Percentiles rank a stretch among this genome's conserved stretches.
Evolutionary conservation across 352 stramenopile genomes (phyloP).

Genomic region (Phytophthora foliorum): DNA sequence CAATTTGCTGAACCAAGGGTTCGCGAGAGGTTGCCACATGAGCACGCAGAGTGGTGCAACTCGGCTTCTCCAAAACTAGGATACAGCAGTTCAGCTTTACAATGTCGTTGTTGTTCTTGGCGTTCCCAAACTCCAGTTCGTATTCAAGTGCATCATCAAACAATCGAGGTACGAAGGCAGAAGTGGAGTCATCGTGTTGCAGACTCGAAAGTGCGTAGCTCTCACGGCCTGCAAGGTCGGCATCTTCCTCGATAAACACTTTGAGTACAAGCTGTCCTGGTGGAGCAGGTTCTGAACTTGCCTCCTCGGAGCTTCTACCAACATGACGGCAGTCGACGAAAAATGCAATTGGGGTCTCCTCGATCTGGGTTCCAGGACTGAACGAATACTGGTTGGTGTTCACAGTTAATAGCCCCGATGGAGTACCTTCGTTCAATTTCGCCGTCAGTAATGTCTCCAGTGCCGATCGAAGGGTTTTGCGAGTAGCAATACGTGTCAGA

Average conservation of each 20-base stretch:
- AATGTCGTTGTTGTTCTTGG: background rate
- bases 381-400: slow-evolving; percentile 48
- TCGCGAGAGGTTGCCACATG: slow-evolving; percentile 38
- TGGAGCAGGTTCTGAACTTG: background rate
- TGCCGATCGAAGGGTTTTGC: slow-evolving; percentile 28
- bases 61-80: slow-evolving; percentile 55
- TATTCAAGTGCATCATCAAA: slow-evolving; percentile 50
- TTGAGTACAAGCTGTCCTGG: slow-evolving; percentile 47
- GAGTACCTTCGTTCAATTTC: background rate
- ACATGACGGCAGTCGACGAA: slow-evolving; percentile 42
- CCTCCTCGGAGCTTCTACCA: background rate
- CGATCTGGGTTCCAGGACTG: slow-evolving; percentile 25
- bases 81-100: slow-evolving; percentile 58
- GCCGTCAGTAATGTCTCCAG: slow-evolving; percentile 33
- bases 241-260: slow-evolving; percentile 70
- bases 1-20: slow-evolving; percentile 47
- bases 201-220: slow-evolving; percentile 61
- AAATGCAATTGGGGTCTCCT: slow-evolving; percentile 59
- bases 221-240: slow-evolving; percentile 56
- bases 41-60: slow-evolving; percentile 46
- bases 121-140: slow-evolving; percentile 12
- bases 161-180: slow-evolving; percentile 47
- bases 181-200: slow-evolving; percentile 35
- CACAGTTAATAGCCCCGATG: slow-evolving; percentile 35
- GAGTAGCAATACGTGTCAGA: slow-evolving; percentile 21